Evolutionary conservation across 352 stramenopile genomes (phyloP), one percentile per base, ranked within the genome.

Genomic region (Globisporangium alternatum): DNA sequence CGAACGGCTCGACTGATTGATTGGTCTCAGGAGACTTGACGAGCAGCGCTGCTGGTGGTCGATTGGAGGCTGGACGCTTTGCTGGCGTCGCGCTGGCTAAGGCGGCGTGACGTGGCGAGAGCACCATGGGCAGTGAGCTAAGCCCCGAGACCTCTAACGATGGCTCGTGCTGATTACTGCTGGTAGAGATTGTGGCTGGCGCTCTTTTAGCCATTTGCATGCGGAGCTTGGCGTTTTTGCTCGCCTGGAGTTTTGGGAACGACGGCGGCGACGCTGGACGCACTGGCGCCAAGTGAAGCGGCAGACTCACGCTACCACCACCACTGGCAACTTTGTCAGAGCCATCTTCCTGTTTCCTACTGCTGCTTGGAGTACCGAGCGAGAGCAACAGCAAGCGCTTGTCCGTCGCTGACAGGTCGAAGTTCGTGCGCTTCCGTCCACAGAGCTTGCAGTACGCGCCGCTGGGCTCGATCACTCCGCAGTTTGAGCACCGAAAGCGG

Each of bases 371-470:
- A 35, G 28, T 7, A 6, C 41, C n/a, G 3, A 21, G 0, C 9
- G 39, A n/a, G 1, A 43, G n/a, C 58, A 37, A 17, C 7, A 56
- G 19, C n/a, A 31, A 12, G 33, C 30, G 7, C 7, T 45, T 60
- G 35, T 33, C 22, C 9, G 21, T 21, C 22, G 28, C 0, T 30
- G 72, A 37, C 10, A 69, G 41, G 8, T 69, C 69, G 43, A 78
- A 78, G 13, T 65, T 73, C 35, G 67, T 72, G 10, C 80, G 74
- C 5, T 74, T 66, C 1, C 79, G 72, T n/a, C 81, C 81, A 52
- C 81, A 90, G 21, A 78, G 74, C 57, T 90, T 90, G 68, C 81
- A 90, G 67, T 90, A 90, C 2, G 68, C 55, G 4, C 76, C 81
- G 37, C 79, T 69, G 7, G 81, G 79, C 44, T 90, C 81, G 28